Evolutionary conservation across 768 basidiomycete species (phyloP), one percentile per base, ranked within the genome.

Genomic region (Collybia nuda): DNA sequence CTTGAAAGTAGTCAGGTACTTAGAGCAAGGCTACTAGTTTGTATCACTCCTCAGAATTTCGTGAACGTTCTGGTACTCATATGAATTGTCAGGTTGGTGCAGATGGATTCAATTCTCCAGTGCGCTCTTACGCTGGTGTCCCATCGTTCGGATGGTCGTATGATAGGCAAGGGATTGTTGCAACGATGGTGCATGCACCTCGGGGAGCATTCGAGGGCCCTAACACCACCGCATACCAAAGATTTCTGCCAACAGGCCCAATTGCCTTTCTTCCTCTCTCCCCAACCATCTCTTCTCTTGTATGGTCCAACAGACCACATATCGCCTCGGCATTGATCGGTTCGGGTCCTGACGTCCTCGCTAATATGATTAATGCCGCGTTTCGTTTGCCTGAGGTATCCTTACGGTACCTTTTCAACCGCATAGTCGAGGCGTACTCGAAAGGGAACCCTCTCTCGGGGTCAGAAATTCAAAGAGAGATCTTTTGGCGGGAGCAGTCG

Each of bases 21-120:
- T 21, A 75, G 87, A 51, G 80, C 92, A 17, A 75, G 91, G 56
- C 72, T 97, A 29, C 72, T 97, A 50, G 91, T 93, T 69, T 78
- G 71, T 46, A 26, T 22, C 19, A 18, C 39, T 22, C 37, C 26
- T 32, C 23, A 39, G 7, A 32, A 7, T 15, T 7, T 26, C 24
- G 24, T 7, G 24, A 26, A 26, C 24, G 38, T 54, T 45, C 11
- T 19, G 43, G 18, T 23, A 23, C 49, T 29, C 24, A 22, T 36
- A 39, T 43, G 28, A 40, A 43, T 19, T 48, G 39, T 17, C 19
- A 93, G 90, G 83, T 98, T 28, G 96, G 97, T 15, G 96, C 97
- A 4, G 97, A 98, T 61, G 97, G 97, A 3, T 86, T 85, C 65
- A 95, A 93, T 61, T 98, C 95, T 0, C 94, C 95, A 9, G 97